These are phyloP conservation scores for Clonostachys byssicola DNA, from an alignment of 2,329 filamentous ascomycete genomes.

Conservation along the genomic window DNA sequence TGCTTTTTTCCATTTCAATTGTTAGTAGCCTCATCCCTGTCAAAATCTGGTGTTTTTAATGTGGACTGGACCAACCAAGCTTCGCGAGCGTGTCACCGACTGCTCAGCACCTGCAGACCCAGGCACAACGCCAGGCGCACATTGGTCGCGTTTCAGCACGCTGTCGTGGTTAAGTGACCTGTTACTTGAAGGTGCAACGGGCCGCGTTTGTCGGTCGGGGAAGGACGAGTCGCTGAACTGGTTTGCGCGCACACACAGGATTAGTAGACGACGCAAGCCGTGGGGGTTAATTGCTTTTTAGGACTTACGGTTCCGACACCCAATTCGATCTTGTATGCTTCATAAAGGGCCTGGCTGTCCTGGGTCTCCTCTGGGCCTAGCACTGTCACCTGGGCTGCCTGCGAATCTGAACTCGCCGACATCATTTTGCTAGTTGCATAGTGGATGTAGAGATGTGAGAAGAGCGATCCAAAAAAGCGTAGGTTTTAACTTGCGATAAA, in stretches of 20 bases:
- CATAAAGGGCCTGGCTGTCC: slow-evolving; percentile 36
- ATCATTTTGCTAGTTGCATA: slow-evolving; percentile 9
- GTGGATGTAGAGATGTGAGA: background rate
- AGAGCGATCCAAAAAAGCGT: background rate
- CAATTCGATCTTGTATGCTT: slow-evolving; percentile 18
- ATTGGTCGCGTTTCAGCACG: too few relatives aligned
- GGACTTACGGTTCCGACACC: too few relatives aligned
- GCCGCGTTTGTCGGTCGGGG: too few relatives aligned
- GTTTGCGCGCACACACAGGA: too few relatives aligned
- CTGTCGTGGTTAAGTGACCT: too few relatives aligned
- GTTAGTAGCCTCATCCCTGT: slow-evolving; percentile 3
- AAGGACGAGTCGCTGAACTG: too few relatives aligned
- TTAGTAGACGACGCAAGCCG: too few relatives aligned
- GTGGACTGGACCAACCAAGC: background rate
- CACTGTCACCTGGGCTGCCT: slow-evolving; percentile 16
- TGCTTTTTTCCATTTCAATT: slow-evolving; percentile 3
- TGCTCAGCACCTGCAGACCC: too few relatives aligned
- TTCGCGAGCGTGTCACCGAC: too few relatives aligned
- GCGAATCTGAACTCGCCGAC: slow-evolving; percentile 20
- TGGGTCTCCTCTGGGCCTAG: slow-evolving; percentile 25
- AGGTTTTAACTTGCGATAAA: background rate
- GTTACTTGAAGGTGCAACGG: too few relatives aligned
- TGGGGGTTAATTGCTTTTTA: too few relatives aligned
- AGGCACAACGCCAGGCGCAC: too few relatives aligned
- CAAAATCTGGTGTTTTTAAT: background rate